Conservation (phyloP, 495 filamentous ascomycete genomes). For the Hypoxylon perforatum region DNA sequence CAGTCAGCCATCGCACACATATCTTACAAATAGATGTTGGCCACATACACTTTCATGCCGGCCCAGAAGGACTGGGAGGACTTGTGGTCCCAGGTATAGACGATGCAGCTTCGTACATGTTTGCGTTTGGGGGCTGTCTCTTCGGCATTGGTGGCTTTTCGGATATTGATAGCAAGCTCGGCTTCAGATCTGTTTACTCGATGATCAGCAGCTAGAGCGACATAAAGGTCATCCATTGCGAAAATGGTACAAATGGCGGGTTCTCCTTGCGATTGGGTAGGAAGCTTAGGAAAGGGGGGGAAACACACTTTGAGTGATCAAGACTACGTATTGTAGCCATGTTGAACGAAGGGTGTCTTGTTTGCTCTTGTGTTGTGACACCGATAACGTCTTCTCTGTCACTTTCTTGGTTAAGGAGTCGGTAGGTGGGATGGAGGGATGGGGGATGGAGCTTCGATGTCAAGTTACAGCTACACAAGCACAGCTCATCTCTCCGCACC, state of each 20-base stretch:
- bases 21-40: neutral
- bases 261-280: neutral
- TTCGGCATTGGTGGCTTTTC: constrained; percentile 94
- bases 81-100: constrained; percentile 99
- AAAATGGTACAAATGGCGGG: constrained; percentile 2
- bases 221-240: constrained; percentile 1
- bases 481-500: constrained; percentile 41
- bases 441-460: constrained; percentile 34
- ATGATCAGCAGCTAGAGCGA: constrained; percentile 12
- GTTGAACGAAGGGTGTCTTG: constrained; percentile 29
- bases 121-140: constrained; percentile 98
- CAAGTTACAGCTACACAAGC: constrained; percentile 27
- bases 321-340: constrained; percentile 61
- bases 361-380: neutral
- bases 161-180: constrained; percentile 93
- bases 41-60: constrained; percentile 93
- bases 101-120: constrained; percentile 97
- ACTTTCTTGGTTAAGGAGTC: constrained; percentile 23
- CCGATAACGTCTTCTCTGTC: neutral
- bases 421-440: constrained; percentile 32
- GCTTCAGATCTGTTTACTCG: constrained; percentile 78
- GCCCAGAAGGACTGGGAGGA: constrained; percentile 96
- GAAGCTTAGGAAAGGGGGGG: constrained; percentile 5
- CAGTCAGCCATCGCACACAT: constrained; percentile 29
- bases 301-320: constrained; percentile 58